Evolutionary conservation across 345 rosid species (phyloP).

Genomic region (Brassica carinata): DNA sequence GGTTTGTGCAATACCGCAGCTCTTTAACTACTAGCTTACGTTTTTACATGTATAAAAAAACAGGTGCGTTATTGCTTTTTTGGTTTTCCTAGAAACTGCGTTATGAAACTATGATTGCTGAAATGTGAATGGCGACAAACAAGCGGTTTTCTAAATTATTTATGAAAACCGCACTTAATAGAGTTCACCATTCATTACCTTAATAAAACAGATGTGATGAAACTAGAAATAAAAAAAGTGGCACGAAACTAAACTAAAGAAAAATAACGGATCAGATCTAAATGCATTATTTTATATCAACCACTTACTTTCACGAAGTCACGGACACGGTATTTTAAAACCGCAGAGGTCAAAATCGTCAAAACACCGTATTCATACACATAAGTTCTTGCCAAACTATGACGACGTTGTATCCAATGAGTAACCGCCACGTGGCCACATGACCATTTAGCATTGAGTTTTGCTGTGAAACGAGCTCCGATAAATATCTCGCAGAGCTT

Average conservation of each 20-base stretch:
- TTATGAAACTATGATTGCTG: too few relatives aligned
- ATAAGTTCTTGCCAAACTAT: background rate
- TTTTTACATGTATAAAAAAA: too few relatives aligned
- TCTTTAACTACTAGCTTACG: too few relatives aligned
- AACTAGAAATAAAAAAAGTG: too few relatives aligned
- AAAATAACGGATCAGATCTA: background rate
- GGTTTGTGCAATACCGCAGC: too few relatives aligned
- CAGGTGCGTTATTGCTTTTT: too few relatives aligned
- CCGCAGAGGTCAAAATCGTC: background rate
- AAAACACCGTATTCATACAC: background rate
- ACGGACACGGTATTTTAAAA: background rate
- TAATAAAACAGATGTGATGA: too few relatives aligned
- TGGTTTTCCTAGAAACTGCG: too few relatives aligned
- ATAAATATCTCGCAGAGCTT: slow-evolving; percentile 18
- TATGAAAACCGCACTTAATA: too few relatives aligned
- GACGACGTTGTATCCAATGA: background rate
- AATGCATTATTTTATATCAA: background rate
- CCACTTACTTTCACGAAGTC: background rate
- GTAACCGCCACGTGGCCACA: background rate
- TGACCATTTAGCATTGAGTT: background rate
- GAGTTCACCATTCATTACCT: too few relatives aligned
- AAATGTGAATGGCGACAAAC: too few relatives aligned
- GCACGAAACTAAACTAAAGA: background rate
- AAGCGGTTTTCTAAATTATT: too few relatives aligned
- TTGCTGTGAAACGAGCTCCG: background rate